Percentiles rank a stretch among this genome's conserved stretches.
These are phyloP conservation scores for Lavandula angustifolia DNA, from an alignment of 257 asterid genomes.

Conservation along the genomic window DNA sequence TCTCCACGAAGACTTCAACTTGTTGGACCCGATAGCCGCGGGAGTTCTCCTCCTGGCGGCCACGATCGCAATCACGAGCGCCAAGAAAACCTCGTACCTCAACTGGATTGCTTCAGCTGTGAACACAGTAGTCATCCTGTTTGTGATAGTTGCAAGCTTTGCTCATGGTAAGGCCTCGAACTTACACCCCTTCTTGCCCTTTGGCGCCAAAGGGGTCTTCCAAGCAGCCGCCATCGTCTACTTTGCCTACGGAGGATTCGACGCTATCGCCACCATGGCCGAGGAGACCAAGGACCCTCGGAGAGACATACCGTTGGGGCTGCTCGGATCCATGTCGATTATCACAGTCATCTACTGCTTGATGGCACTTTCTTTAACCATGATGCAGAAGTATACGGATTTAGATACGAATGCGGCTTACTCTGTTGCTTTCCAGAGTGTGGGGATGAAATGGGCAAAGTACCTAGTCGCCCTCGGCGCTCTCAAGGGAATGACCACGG, in stretches of 20 bases:
- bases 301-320: conserved; percentile 56
- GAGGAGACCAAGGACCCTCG: conserved; percentile 56
- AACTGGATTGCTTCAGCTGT: conserved; percentile 68
- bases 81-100: conserved; percentile 48
- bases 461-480: conserved; percentile 60
- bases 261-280: conserved; percentile 61
- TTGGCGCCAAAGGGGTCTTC: conserved; percentile 53
- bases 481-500: conserved; percentile 66
- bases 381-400: conserved; percentile 56
- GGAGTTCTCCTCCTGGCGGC: conserved; percentile 44
- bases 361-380: conserved; percentile 58
- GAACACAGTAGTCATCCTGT: conserved; percentile 49
- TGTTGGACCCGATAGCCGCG: conserved; percentile 55
- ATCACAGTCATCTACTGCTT: conserved; percentile 60
- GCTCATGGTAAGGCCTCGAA: conserved; percentile 52
- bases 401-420: conserved; percentile 55
- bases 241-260: conserved; percentile 62
- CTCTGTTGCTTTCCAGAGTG: conserved; percentile 56
- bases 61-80: conserved; percentile 46
- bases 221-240: conserved; percentile 61
- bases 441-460: conserved; percentile 66
- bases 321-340: conserved; percentile 67
- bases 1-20: conserved; percentile 42
- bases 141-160: conserved; percentile 57
- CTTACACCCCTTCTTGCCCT: conserved; percentile 49